Evolutionary conservation across 2,329 filamentous ascomycete species (phyloP), one percentile per base, ranked within the genome.

Genomic region (Pseudogymnoascus sp.): DNA sequence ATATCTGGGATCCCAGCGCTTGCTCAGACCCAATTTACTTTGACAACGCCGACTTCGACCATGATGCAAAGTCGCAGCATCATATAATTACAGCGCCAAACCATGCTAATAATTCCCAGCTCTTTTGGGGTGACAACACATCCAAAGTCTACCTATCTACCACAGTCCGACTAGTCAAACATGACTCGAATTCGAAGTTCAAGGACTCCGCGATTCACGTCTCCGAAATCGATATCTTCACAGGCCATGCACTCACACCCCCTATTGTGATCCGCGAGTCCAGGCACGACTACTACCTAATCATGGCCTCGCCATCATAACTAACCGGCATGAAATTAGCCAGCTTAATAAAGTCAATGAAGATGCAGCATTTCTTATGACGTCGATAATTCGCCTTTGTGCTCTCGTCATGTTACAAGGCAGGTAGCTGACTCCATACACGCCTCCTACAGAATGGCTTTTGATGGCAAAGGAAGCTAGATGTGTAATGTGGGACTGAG

Each of bases 391-490:
- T 3, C 66, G 65, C 7, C 15, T 66, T 13, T 63, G 59, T 17
- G 63, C 65, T 13, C 67, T 69, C 60, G 67, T 65, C 1, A 10
- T 66, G 11, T 61, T 70, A 3, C 64, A 68, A 50, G 59, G 64
- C 1, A 64, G 68, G 13, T 19, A 31, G 15, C 21, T 65, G 6
- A 29, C 59, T 3, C 67, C 66, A 1, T 70, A 70, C 26, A 38
- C 61, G 2, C 66, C 67, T 1, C 68, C 69, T 2, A 59, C 50
- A 2, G 64, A 67, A n/a, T 69, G 67, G 65, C 59, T 70, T 4
- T 42, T 65, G 2, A 67, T 70, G 56, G 61, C 21, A 7, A 56
- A 62, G 17, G 40, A 59, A 4, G 61, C 65, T 2, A 61, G 60
- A 7, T 26, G n/a, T 7, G 63, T 66, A 6, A 31, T 4, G 29